phyloP scores from a whole-genome alignment of 768 basidiomycete species.

The Rhodotorula paludigena region DNA sequence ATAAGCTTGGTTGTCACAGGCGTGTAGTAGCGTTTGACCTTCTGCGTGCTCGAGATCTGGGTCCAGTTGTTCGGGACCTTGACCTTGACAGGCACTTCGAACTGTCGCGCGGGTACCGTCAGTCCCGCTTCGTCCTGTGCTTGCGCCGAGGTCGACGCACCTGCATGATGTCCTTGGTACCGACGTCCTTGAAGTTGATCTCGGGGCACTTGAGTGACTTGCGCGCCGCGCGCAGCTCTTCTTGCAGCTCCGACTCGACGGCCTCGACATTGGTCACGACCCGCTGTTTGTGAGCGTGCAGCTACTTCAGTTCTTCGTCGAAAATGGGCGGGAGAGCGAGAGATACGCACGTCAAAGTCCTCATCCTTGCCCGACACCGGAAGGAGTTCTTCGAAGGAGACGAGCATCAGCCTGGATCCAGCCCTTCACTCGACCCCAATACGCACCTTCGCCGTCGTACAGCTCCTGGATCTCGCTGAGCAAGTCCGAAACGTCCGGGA shows the following conservation, averaged over 20 bases:
- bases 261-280: conserved; percentile 65
- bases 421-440: too few species aligned
- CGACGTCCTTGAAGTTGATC: conserved; percentile 37
- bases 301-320: background rate
- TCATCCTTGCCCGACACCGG: conserved; percentile 82
- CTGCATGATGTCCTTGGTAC: conserved; percentile 44
- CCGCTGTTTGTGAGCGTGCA: conserved; percentile 18
- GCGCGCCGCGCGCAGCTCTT: conserved; percentile 51
- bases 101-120: conserved; percentile 2
- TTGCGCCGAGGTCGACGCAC: conserved; percentile 1
- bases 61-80: conserved; percentile 56
- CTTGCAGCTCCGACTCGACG: conserved; percentile 66
- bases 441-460: conserved; percentile 53
- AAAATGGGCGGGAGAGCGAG: background rate
- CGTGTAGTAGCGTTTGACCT: conserved; percentile 69
- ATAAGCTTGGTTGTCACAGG: conserved; percentile 66
- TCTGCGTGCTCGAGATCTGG: conserved; percentile 58
- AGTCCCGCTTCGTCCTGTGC: too few species aligned
- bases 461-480: conserved; percentile 67
- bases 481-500: conserved; percentile 70
- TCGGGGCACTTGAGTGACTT: conserved; percentile 58
- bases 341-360: conserved; percentile 59
- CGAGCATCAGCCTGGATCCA: background rate
- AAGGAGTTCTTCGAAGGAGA: conserved; percentile 51
- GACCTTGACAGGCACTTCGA: conserved; percentile 32